These are phyloP conservation scores for Fusarium sp. DNA, from an alignment of 2,329 filamentous ascomycete genomes.

Conservation along the genomic window DNA sequence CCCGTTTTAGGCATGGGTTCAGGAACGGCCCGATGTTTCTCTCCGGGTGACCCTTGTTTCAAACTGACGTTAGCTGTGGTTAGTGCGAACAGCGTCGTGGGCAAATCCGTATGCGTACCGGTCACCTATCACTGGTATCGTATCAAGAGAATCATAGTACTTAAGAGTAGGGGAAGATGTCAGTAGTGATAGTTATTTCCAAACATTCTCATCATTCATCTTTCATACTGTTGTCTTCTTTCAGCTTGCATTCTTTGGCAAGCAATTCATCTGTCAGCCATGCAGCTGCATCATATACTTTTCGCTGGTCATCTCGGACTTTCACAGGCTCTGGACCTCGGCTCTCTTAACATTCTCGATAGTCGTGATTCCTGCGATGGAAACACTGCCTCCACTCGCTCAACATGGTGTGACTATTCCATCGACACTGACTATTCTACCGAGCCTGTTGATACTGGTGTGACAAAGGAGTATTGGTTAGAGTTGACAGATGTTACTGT, in stretches of 20 bases:
- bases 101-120: neutral
- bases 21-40: neutral
- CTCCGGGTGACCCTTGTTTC: neutral
- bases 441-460: constrained; percentile 59
- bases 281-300: neutral
- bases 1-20: neutral
- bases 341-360: neutral
- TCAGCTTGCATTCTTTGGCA: constrained; percentile 13
- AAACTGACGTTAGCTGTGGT: neutral
- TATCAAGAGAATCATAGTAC: neutral
- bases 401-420: constrained; percentile 60
- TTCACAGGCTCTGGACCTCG: neutral
- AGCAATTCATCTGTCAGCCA: neutral
- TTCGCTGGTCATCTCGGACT: neutral
- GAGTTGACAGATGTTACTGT: constrained; percentile 55
- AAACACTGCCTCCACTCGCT: constrained; percentile 9
- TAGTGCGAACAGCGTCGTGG: neutral
- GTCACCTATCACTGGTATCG: neutral
- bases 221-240: constrained; percentile 46
- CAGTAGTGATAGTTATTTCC: too few relatives aligned
- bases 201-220: neutral
- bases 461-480: constrained; percentile 63
- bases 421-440: constrained; percentile 61
- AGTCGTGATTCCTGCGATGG: neutral
- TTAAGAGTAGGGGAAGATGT: neutral